Percentiles rank a stretch among this genome's conserved stretches.
phyloP scores from a whole-genome alignment of 2,329 filamentous ascomycete species.

The Ceratocystis harringtonii region DNA sequence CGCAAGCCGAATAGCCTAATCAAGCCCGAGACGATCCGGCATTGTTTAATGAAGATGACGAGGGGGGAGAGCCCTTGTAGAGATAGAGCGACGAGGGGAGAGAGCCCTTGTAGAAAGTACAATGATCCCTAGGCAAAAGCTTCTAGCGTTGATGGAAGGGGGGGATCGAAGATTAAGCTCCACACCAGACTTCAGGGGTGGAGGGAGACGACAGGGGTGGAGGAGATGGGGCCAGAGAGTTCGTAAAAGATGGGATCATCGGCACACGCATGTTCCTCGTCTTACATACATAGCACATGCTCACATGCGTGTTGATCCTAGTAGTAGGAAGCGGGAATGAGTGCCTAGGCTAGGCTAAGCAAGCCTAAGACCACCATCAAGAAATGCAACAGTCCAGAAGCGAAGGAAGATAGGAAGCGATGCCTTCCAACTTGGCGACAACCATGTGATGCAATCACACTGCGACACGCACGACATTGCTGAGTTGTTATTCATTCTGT shows the following conservation, averaged over 20 bases:
- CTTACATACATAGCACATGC: too few species aligned
- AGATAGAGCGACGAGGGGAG: not conserved
- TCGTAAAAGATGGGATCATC: too few species aligned
- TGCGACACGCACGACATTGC: too few species aligned
- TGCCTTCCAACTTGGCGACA: too few species aligned
- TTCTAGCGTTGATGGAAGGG: not conserved
- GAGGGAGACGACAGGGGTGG: not conserved
- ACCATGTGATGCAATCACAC: too few species aligned
- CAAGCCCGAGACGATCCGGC: not conserved
- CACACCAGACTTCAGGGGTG: not conserved
- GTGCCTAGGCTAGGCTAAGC: too few species aligned
- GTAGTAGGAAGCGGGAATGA: too few species aligned
- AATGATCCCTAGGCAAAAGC: not conserved
- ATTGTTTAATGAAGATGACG: not conserved
- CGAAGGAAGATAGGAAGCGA: too few species aligned
- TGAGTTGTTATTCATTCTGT: too few species aligned
- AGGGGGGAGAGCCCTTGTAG: not conserved
- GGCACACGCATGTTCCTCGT: too few species aligned
- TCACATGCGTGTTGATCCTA: not conserved
- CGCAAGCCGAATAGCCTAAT: not conserved
- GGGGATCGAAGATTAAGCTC: not conserved
- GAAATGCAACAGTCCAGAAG: too few species aligned
- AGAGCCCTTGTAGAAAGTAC: not conserved
- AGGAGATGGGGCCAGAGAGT: not conserved
- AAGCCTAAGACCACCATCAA: too few species aligned